These are phyloP conservation scores for Eucalyptus paniculata DNA, from an alignment of 345 rosid genomes.

Conservation along the genomic window DNA sequence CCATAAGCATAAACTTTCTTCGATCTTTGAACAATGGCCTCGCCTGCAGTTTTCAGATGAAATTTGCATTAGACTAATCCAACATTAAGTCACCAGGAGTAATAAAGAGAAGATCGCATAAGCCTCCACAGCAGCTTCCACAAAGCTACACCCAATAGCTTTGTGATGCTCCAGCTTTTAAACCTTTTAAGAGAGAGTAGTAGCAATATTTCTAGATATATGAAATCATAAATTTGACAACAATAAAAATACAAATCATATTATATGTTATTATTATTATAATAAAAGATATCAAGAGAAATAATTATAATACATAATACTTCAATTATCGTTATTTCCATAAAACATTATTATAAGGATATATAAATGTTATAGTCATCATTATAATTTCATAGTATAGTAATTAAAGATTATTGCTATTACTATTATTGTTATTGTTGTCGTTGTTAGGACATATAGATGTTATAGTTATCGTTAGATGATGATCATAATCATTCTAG, in stretches of 20 bases:
- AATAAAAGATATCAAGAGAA: background rate
- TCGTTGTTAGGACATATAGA: background rate
- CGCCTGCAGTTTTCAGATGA: conserved; percentile 37
- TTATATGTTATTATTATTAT: background rate
- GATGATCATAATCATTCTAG: background rate
- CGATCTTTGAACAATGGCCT: conserved; percentile 75
- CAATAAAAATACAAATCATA: background rate
- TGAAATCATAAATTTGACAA: background rate
- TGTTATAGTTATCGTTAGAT: background rate
- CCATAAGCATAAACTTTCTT: conserved; percentile 66
- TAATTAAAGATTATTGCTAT: background rate
- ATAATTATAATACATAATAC: background rate
- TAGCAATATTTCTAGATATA: background rate
- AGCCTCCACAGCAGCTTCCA: background rate
- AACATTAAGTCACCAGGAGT: background rate
- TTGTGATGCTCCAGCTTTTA: background rate
- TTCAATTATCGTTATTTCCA: background rate
- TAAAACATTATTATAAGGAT: background rate
- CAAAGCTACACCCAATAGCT: background rate
- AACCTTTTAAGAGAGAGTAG: background rate
- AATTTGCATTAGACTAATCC: background rate
- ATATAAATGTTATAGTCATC: background rate
- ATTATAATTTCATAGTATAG: background rate
- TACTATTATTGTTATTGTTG: background rate
- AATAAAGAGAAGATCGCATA: background rate